Evolutionary conservation across 352 stramenopile genomes (phyloP), one percentile per base, ranked within the genome.

Genomic region (Pythium grandisporangium): DNA sequence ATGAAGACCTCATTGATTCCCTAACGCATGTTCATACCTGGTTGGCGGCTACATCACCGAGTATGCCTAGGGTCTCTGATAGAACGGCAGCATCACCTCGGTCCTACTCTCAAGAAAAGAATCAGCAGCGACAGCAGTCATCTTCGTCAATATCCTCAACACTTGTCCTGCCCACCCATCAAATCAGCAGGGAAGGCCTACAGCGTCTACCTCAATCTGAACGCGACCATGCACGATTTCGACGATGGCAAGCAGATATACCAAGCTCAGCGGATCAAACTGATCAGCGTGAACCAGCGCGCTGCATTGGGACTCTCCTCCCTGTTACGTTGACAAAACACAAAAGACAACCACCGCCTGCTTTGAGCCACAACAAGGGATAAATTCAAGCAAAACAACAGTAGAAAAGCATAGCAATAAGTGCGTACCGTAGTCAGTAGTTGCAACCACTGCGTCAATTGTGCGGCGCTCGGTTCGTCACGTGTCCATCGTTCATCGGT

Each of bases 181-280:
- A n/a, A n/a, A n/a, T n/a, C n/a, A n/a, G n/a, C n/a, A n/a, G n/a
- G n/a, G n/a, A n/a, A n/a, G n/a, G n/a, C n/a, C n/a, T n/a, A n/a
- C n/a, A n/a, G n/a, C n/a, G n/a, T n/a, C n/a, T 51, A 66, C 53
- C 67, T 85, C 53, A 13, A 88, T 32, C 43, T 69, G 21, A 19
- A 73, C 35, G 41, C 71, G 52, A 42, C 71, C 75, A 53, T 76
- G 24, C 38, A 84, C 61, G 22, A 42, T 58, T 33, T 78, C 63
- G 12, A 57, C 41, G 21, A 63, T 29, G 3, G 52, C 14, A 17
- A 62, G 37, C 20, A 62, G 36, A 17, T 46, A 41, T 0, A 35
- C 6, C 11, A 57, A 25, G 11, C 29, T 27, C 11, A 19, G 8
- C 14, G 19, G 17, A 1, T 20, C n/a, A 5, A 45, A n/a, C 14